Evolutionary conservation across 352 stramenopile species (phyloP).

Genomic region (Elongisporangium prolatum): DNA sequence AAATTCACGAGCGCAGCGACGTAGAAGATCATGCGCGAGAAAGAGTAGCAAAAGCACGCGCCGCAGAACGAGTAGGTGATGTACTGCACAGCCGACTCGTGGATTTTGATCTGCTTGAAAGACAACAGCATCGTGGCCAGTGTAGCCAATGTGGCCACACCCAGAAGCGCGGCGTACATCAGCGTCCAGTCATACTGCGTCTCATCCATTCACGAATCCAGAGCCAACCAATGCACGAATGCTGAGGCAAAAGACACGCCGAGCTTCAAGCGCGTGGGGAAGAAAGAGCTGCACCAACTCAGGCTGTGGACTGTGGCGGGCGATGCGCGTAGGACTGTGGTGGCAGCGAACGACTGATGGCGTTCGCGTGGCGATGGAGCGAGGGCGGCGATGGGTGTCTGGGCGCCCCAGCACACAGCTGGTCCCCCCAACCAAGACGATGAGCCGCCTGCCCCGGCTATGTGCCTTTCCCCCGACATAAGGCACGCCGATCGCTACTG

Average conservation of each 20-base stretch:
- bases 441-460: background rate
- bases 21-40: conserved; percentile 50
- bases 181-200: conserved; percentile 53
- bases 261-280: conserved; percentile 1
- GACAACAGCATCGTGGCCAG: conserved; percentile 47
- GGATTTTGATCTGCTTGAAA: conserved; percentile 55
- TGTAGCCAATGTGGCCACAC: conserved; percentile 33
- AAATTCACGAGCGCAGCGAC: conserved; percentile 46
- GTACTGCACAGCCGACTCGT: conserved; percentile 62
- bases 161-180: conserved; percentile 49
- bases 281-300: background rate
- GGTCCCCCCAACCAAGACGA: background rate
- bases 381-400: background rate
- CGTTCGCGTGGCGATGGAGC: background rate
- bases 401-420: background rate
- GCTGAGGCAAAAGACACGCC: too few relatives aligned
- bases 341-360: background rate
- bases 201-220: conserved; percentile 36
- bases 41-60: conserved; percentile 61
- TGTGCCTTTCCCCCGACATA: background rate
- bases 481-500: background rate
- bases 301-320: background rate
- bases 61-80: conserved; percentile 62
- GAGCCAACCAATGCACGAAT: conserved; percentile 8
- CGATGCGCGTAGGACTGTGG: background rate